Base-by-base conservation (phyloP, 140 eudicot species). In the Senecio squalidus region DNA sequence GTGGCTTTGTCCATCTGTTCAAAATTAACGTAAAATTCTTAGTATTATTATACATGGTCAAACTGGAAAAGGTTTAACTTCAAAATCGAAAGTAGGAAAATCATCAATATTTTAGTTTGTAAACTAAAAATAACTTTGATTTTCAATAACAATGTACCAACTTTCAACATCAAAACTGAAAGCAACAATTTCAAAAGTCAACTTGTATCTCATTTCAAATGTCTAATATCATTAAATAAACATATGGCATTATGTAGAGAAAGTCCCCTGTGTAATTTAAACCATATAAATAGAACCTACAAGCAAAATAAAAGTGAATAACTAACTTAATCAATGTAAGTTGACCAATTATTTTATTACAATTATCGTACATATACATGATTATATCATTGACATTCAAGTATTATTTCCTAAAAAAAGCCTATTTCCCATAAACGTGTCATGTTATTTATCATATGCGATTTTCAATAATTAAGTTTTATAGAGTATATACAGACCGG, bases 1-100 rank as follows among this genome's bases (percentile, higher is more conserved):
- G 95, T 73, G 53, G 97, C 94, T 73, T 90, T 90, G 74, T 90
- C 97, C 97, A 86, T 86, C 97, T 90, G 58, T 46, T 24, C n/a
- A 55, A 41, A 17, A 64, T 8, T 20, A 55, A 29, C 25, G 26
- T 38, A 47, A 13, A 40, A 55, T 64, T 64, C 17, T 46, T 55
- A 55, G 55, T 52, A n/a, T 60, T 23, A 7, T 11, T 51, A 20
- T 41, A 41, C 36, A 70, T 9, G 18, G 64, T 68, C 64, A 56
- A 57, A 57, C 44, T 14, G 13, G 48, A 30, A 5, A 56, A 16
- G n/a, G n/a, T 67, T 69, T 27, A 28, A 40, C 41, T 49, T 49
- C 21, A 49, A 10, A 43, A 21, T 21, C 14, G 18, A 58, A 46
- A n/a, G 18, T 5, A 18, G 54, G 15, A 23, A 16, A 29, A 41